Percentiles rank a stretch among this genome's conserved stretches.
These are phyloP conservation scores for Pleurotus platypus DNA, from an alignment of 768 basidiomycete species.

Conservation along the genomic window DNA sequence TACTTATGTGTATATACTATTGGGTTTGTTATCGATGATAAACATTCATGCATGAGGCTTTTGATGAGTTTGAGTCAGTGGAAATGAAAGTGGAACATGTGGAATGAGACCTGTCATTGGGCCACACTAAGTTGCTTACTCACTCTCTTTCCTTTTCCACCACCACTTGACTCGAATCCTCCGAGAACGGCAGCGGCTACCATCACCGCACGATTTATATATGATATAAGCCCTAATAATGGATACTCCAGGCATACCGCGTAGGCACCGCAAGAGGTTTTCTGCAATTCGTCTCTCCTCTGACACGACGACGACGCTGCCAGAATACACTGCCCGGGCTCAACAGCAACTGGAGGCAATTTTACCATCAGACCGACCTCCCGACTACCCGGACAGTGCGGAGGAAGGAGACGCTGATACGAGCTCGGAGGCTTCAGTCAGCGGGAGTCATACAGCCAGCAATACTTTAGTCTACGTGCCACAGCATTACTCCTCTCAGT, in stretches of 20 bases:
- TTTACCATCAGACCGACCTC: slow-evolving; percentile 55
- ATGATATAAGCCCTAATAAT: slow-evolving; percentile 15
- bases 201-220: not conserved
- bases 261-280: slow-evolving; percentile 51
- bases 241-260: slow-evolving; percentile 19
- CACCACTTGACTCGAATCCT: slow-evolving; percentile 2
- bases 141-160: slow-evolving; percentile 7
- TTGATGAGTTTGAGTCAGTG: no score
- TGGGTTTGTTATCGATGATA: not conserved
- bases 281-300: slow-evolving; percentile 60
- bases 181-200: slow-evolving; percentile 1
- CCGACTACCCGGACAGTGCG: slow-evolving; percentile 74
- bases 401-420: slow-evolving; percentile 76
- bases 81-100: slow-evolving; percentile 6
- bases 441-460: not conserved
- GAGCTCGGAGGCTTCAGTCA: slow-evolving; percentile 30
- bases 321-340: slow-evolving; percentile 44
- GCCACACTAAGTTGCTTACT: slow-evolving; percentile 3
- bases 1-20: slow-evolving; percentile 1
- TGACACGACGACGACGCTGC: slow-evolving; percentile 63
- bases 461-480: slow-evolving; percentile 19
- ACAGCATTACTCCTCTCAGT: slow-evolving; percentile 24
- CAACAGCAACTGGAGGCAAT: slow-evolving; percentile 16
- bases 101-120: slow-evolving; percentile 9
- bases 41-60: no score